phyloP scores from a whole-genome alignment of 1,284 basidiomycete genomes.

The Gymnopus androsaceus region DNA sequence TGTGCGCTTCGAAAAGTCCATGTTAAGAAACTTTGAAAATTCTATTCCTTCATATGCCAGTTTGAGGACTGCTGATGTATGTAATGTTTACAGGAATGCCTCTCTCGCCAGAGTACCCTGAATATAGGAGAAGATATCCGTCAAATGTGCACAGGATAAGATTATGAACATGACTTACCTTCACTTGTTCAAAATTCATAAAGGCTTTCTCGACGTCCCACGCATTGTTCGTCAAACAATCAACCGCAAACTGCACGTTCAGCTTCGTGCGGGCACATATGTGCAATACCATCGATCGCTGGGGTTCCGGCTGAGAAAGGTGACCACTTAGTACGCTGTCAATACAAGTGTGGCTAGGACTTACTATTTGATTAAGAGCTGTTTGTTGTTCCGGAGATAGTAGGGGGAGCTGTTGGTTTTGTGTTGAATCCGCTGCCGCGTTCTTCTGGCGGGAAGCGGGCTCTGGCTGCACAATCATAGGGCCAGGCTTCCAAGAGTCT shows the following conservation, averaged over 20 bases:
- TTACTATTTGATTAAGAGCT: conserved; percentile 55
- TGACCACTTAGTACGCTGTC: neutral
- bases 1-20: too few species aligned
- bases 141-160: neutral
- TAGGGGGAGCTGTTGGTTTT: conserved; percentile 26
- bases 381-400: conserved; percentile 50
- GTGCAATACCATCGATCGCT: conserved; percentile 67
- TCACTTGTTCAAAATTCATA: conserved; percentile 81
- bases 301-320: conserved; percentile 57
- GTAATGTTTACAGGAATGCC: conserved; percentile 9
- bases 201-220: conserved; percentile 81
- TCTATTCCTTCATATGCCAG: too few species aligned
- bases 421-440: conserved; percentile 8
- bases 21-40: too few species aligned
- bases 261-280: conserved; percentile 73
- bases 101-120: conserved; percentile 14
- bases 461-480: conserved; percentile 62
- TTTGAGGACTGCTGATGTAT: too few species aligned
- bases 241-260: conserved; percentile 74
- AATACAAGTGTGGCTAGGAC: conserved; percentile 29
- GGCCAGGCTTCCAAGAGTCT: conserved; percentile 76
- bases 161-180: conserved; percentile 46
- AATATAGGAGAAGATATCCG: neutral
- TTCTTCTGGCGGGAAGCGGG: conserved; percentile 6
- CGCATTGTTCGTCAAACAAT: conserved; percentile 79